Base-by-base conservation (phyloP, 2,329 filamentous ascomycete species). In the Stenocarpella maydis region DNA sequence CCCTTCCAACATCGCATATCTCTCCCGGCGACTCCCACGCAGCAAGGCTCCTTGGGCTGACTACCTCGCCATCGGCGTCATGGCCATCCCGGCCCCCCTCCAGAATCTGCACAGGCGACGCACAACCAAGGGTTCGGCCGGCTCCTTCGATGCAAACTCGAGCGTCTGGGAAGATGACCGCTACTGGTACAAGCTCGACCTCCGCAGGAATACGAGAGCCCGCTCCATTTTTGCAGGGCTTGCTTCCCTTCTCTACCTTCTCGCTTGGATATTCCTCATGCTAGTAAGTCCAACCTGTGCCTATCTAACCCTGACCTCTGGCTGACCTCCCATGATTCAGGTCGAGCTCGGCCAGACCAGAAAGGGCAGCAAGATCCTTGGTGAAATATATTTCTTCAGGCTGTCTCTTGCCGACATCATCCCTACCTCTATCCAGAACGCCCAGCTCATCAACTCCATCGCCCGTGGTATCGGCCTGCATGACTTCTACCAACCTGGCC, bases 401-500 rank as follows among this genome's bases (percentile, higher is more conserved):
- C 88, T 98, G 75, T 88, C 97, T 80, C 86, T 98, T 60, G 88
- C 92, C 74, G 87, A 97, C 75, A 91, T 98, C 77, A 91, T 97
- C 68, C 92, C 92, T 0, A 83, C 88, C 41, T 89, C 87, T 6
- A 87, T 93, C 19, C 91, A 91, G 50, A 91, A 94, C 77, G 89
- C 90, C 12, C 82, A 86, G 28, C 85, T 97, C 54, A 91, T 97
- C 80, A 97, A 97, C 83, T 94, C 90, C 54, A 94, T 97, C 73
- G 94, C 94, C 4, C 90, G 93, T 64, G 93, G 91, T 26, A 84
- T 98, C 66, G 95, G 95, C 37, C 85, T 98, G 60, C 94, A 97
- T 78, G 95, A 98, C 80, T 98, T 97, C 81, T 98, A 98, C 80
- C 92, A 94, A 75, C 92, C 97, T 34, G 95, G 95, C 7, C 82